Conservation (phyloP, 2,329 filamentous ascomycete species). For the Cadophora malorum region DNA sequence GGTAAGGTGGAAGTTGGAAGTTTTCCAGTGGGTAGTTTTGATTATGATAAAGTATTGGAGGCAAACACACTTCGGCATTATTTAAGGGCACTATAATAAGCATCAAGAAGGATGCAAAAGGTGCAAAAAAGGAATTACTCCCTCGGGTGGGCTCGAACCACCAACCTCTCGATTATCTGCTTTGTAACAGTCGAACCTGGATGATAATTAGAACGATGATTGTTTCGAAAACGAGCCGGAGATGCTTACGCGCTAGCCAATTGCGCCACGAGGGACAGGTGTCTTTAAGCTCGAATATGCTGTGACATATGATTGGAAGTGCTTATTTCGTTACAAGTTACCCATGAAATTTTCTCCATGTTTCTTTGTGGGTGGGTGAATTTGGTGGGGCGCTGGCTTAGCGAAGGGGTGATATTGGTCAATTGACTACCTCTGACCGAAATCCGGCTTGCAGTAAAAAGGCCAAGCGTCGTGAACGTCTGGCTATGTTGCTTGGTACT, state of each 20-base stretch:
- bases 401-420: not conserved
- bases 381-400: not conserved
- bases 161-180: slow-evolving; percentile 16
- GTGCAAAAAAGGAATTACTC: not conserved
- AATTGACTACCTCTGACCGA: too few species aligned
- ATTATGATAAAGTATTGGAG: too few species aligned
- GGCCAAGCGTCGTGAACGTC: too few species aligned
- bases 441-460: too few species aligned
- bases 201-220: not conserved
- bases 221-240: not conserved
- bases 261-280: slow-evolving; percentile 17
- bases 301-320: not conserved
- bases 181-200: not conserved
- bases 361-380: not conserved
- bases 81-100: not conserved
- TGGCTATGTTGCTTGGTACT: too few species aligned
- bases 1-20: too few species aligned
- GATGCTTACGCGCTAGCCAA: slow-evolving; percentile 25
- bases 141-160: slow-evolving; percentile 21
- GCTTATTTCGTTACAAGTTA: not conserved
- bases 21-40: too few species aligned
- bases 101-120: not conserved
- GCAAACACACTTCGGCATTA: too few species aligned
- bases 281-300: not conserved
- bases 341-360: not conserved